Conservation (phyloP, 306 rosid species). For the Glycine latifolia region DNA sequence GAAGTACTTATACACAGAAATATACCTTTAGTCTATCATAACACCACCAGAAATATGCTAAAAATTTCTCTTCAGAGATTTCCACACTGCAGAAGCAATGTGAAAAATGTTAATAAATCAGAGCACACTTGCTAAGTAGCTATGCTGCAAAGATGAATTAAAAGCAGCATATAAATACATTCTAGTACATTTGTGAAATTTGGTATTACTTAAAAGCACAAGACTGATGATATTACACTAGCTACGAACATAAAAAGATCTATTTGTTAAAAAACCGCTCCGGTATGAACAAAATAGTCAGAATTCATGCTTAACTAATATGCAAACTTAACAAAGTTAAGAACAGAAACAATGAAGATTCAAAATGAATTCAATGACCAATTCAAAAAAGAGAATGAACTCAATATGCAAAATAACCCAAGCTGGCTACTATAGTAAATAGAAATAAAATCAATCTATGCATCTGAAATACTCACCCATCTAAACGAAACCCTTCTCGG, state of each 20-base stretch:
- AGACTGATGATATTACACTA: background rate
- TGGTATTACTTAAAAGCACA: background rate
- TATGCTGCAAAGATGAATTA: slow-evolving; percentile 35
- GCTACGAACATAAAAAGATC: slow-evolving; percentile 2
- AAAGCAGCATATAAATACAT: slow-evolving; percentile 11
- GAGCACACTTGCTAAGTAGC: slow-evolving; percentile 43
- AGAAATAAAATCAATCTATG: slow-evolving; percentile 22
- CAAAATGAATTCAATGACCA: too few species aligned
- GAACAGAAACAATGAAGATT: too few species aligned
- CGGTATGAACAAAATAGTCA: slow-evolving; percentile 14
- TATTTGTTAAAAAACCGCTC: slow-evolving; percentile 1
- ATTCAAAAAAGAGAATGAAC: too few species aligned
- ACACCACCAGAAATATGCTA: slow-evolving; percentile 98
- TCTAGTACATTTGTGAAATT: slow-evolving; percentile 31
- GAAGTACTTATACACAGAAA: slow-evolving; percentile 11
- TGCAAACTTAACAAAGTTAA: background rate
- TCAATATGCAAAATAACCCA: too few species aligned
- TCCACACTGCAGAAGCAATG: slow-evolving; percentile 68
- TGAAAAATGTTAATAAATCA: slow-evolving; percentile 47
- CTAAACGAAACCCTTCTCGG: slow-evolving; percentile 86
- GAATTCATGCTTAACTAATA: slow-evolving; percentile 25
- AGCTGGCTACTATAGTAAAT: slow-evolving; percentile 31
- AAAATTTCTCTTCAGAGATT: slow-evolving; percentile 77
- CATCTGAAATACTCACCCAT: slow-evolving; percentile 74
- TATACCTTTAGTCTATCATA: slow-evolving; percentile 78